Conservation (phyloP, 1,284 basidiomycete genomes). For the Melampsora americana region DNA sequence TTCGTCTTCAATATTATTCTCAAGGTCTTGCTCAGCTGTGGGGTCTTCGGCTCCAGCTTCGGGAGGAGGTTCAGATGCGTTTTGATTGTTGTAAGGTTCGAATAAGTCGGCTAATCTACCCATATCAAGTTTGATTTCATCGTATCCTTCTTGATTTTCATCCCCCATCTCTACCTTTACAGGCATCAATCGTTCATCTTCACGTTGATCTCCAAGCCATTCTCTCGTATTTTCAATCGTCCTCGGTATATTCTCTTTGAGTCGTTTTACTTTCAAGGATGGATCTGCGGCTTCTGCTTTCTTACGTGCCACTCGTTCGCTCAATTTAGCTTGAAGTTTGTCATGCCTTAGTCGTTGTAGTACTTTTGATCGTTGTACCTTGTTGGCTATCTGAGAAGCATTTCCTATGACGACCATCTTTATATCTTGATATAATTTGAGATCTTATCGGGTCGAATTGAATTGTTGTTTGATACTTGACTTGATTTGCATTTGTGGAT, state of each 20-base stretch:
- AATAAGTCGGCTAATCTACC: slow-evolving; percentile 36
- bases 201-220: slow-evolving; percentile 34
- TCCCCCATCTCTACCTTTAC: slow-evolving; percentile 26
- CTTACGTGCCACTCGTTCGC: slow-evolving; percentile 18
- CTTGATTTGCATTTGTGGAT: too few relatives aligned
- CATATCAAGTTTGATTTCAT: slow-evolving; percentile 39
- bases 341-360: slow-evolving; percentile 15
- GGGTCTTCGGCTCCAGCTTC: slow-evolving; percentile 52
- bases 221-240: slow-evolving; percentile 27
- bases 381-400: slow-evolving; percentile 37
- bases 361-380: slow-evolving; percentile 28
- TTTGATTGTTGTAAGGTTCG: slow-evolving; percentile 15
- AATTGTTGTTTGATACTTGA: too few relatives aligned
- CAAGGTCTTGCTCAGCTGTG: too few relatives aligned
- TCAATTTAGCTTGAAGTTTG: slow-evolving; percentile 24
- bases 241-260: slow-evolving; percentile 29
- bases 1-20: too few relatives aligned
- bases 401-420: slow-evolving; percentile 14
- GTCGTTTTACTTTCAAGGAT: slow-evolving; percentile 3
- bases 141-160: slow-evolving; percentile 10
- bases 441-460: too few relatives aligned
- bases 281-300: slow-evolving; percentile 33
- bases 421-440: too few relatives aligned
- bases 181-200: slow-evolving; percentile 32
- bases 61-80: slow-evolving; percentile 50